phyloP scores from a whole-genome alignment of 2,329 filamentous ascomycete species.

The Penicillium corylophilum region DNA sequence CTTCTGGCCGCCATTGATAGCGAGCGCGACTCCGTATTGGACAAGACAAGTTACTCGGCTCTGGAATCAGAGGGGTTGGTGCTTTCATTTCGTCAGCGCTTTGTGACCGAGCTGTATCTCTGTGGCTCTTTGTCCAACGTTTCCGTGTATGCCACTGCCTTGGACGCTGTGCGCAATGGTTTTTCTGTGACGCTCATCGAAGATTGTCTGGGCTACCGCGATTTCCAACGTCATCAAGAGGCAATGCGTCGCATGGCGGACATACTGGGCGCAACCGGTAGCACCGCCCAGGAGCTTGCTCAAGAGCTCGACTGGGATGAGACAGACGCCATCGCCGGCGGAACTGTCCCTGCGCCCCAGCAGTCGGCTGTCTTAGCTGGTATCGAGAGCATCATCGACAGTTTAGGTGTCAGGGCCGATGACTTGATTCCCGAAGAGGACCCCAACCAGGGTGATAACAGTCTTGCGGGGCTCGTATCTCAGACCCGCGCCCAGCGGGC shows the following conservation, averaged over 20 bases:
- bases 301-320: slow-evolving; percentile 45
- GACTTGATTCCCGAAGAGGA: slow-evolving; percentile 8
- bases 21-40: slow-evolving; percentile 53
- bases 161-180: slow-evolving; percentile 86
- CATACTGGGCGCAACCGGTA: slow-evolving; percentile 69
- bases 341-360: slow-evolving; percentile 14
- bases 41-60: slow-evolving; percentile 84
- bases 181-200: slow-evolving; percentile 83
- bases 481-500: slow-evolving; percentile 11
- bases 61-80: slow-evolving; percentile 74
- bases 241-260: slow-evolving; percentile 71
- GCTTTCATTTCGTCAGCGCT: slow-evolving; percentile 73
- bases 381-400: slow-evolving; percentile 37
- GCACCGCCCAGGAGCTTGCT: slow-evolving; percentile 61
- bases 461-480: slow-evolving; percentile 20
- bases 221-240: slow-evolving; percentile 64
- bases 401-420: slow-evolving; percentile 30
- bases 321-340: slow-evolving; percentile 38
- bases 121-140: slow-evolving; percentile 85
- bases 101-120: slow-evolving; percentile 86
- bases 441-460: slow-evolving; percentile 5
- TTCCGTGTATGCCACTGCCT: slow-evolving; percentile 84
- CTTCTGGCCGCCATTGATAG: slow-evolving; percentile 52
- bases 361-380: slow-evolving; percentile 26
- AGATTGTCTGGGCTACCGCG: slow-evolving; percentile 83